phyloP scores from a whole-genome alignment of 805 yeast species.

The Candida railenensis region DNA sequence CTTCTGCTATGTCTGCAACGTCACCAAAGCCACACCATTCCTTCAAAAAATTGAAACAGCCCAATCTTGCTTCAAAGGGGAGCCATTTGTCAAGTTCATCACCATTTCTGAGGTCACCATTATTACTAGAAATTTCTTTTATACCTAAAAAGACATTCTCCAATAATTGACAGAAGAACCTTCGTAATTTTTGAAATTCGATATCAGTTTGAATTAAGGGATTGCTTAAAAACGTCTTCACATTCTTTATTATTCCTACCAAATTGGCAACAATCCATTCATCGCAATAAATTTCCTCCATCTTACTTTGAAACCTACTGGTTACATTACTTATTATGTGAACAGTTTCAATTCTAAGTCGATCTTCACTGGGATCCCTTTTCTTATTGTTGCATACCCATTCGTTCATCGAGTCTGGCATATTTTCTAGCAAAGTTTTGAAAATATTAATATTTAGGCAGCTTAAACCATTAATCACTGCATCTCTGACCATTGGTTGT shows the following conservation, averaged over 20 bases:
- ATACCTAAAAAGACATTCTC: conserved; percentile 69
- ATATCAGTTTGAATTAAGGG: conserved; percentile 61
- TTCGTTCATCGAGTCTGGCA: conserved; percentile 57
- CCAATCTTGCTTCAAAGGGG: conserved; percentile 84
- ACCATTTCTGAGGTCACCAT: conserved; percentile 14
- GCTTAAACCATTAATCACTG: conserved; percentile 85
- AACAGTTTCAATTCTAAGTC: conserved; percentile 69
- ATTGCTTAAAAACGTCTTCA: conserved; percentile 57
- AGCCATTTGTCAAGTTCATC: conserved; percentile 51
- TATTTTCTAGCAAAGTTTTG: conserved; percentile 73
- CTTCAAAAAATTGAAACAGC: conserved; percentile 76
- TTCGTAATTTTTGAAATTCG: conserved; percentile 72
- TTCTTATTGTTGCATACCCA: conserved; percentile 39
- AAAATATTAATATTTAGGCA: conserved; percentile 89
- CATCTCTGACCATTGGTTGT: conserved; percentile 72
- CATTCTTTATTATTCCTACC: conserved; percentile 58
- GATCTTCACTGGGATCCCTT: conserved; percentile 36
- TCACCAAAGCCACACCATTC: conserved; percentile 96
- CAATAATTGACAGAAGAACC: conserved; percentile 80
- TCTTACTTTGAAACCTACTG: conserved; percentile 52
- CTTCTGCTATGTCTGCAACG: conserved; percentile 52
- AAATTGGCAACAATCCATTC: conserved; percentile 67
- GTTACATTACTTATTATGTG: conserved; percentile 73
- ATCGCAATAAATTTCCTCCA: conserved; percentile 55
- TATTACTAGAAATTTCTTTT: conserved; percentile 20